Evolutionary conservation across 495 filamentous ascomycete genomes (phyloP), one percentile per base, ranked within the genome.

Genomic region (Talaromyces nanjingensis): DNA sequence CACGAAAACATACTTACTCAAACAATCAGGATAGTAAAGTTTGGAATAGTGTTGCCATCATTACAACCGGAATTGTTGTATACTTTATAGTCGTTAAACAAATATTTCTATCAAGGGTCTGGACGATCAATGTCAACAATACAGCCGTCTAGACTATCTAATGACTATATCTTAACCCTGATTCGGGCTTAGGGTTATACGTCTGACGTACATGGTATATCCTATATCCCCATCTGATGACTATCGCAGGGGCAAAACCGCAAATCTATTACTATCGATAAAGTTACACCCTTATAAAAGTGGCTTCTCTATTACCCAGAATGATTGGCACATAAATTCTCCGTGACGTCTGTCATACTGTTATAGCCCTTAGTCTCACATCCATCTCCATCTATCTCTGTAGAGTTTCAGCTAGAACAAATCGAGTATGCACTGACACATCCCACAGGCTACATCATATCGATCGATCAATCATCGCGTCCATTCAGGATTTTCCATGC

Each of bases 261-360:
- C 6, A n/a, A n/a, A 49, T 49, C 7, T 49, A 20, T 49, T 12
- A 42, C n/a, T 12, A 49, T n/a, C 18, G 18, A 49, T 20, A 20
- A 49, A 49, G 45, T 49, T 49, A 6, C 18, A 22, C 18, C 7
- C 5, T 49, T 49, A 0, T 5, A 31, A 9, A 16, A 49, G 45
- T 49, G 18, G n/a, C 8, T 18, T 49, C 45, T 49, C 11, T 11
- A 56, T n/a, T 4, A 14, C 12, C 37, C 14, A 16, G 6, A 16
- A 25, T 56, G 16, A 59, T 59, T 59, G 57, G n/a, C 12, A 34
- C 53, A 56, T 29, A 56, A 56, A 56, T 56, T 27, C 22, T 56
- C 53, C 11, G 52, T 55, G 52, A 55, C 52, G 52, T 55, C 52
- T 56, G 45, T 49, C 45, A 49, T 45, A 3, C 52, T 56, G 45